These are phyloP conservation scores for Picea sitchensis DNA, from an alignment of 75 land plant species.

Conservation along the genomic window DNA sequence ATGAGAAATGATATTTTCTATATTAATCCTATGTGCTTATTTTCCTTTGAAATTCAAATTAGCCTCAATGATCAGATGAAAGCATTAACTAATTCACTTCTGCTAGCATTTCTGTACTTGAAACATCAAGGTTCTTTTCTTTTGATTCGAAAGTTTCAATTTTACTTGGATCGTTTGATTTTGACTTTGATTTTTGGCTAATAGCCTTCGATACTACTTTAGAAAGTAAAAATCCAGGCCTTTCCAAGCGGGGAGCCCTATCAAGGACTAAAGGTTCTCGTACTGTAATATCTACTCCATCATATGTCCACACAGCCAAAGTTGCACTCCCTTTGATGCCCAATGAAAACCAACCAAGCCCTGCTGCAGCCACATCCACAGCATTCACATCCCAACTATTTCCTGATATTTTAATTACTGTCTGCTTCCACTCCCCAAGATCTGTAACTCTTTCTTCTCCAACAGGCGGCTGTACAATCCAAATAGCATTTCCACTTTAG, in stretches of 20 bases:
- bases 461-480: conserved; percentile 68
- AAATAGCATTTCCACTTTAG: neutral
- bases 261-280: conserved; percentile 88
- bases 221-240: conserved; percentile 75
- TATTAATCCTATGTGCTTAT: too few relatives aligned
- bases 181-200: conserved; percentile 28
- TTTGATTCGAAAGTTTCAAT: neutral
- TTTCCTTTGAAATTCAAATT: neutral
- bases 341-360: conserved; percentile 90
- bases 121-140: neutral
- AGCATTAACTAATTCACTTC: conserved; percentile 7
- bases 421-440: conserved; percentile 64
- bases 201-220: conserved; percentile 58
- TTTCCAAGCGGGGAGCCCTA: conserved; percentile 62
- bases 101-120: neutral
- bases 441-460: conserved; percentile 60
- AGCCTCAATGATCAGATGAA: neutral
- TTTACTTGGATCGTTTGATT: conserved; percentile 4
- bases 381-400: conserved; percentile 76
- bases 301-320: conserved; percentile 72
- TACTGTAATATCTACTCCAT: conserved; percentile 64
- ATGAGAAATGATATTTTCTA: too few relatives aligned
- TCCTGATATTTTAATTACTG: conserved; percentile 64
- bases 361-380: conserved; percentile 78
- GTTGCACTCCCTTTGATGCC: conserved; percentile 88